These are phyloP conservation scores for Aureobasidium vineae DNA, from an alignment of 2,329 filamentous ascomycete species.

Conservation along the genomic window DNA sequence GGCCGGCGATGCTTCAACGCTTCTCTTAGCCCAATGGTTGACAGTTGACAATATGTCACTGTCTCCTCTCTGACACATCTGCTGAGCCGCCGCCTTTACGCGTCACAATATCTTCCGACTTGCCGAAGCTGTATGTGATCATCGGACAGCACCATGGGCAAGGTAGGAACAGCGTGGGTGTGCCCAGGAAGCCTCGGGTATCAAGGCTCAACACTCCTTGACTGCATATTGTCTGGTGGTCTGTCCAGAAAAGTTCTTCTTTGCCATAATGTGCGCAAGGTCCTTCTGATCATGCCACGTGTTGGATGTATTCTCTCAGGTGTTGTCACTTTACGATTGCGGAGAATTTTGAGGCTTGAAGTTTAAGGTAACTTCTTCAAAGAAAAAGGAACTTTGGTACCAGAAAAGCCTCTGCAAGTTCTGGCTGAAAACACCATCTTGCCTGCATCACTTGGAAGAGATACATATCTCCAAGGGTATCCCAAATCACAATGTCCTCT, in stretches of 20 bases:
- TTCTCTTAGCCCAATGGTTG: background rate
- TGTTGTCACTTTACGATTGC: background rate
- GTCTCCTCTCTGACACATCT: background rate
- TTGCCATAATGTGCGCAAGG: background rate
- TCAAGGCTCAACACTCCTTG: background rate
- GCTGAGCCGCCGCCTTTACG: slow-evolving; percentile 1
- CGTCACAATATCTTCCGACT: background rate
- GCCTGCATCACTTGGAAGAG: background rate
- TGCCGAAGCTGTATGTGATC: slow-evolving; percentile 13
- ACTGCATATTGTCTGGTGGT: too few species aligned
- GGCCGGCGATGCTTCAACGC: background rate
- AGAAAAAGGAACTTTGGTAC: background rate
- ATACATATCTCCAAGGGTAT: background rate
- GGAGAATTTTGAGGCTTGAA: background rate
- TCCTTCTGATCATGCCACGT: background rate
- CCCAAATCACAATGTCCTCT: background rate
- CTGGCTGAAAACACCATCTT: background rate
- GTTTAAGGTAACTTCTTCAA: background rate
- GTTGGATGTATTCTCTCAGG: background rate
- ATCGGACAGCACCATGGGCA: background rate
- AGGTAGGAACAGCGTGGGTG: background rate
- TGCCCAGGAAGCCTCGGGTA: slow-evolving; percentile 2
- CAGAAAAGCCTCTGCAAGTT: background rate
- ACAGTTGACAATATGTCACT: slow-evolving; percentile 10
- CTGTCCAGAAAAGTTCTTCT: background rate